Evolutionary conservation across 495 filamentous ascomycete genomes (phyloP).

Genomic region (Apodospora peruviana): DNA sequence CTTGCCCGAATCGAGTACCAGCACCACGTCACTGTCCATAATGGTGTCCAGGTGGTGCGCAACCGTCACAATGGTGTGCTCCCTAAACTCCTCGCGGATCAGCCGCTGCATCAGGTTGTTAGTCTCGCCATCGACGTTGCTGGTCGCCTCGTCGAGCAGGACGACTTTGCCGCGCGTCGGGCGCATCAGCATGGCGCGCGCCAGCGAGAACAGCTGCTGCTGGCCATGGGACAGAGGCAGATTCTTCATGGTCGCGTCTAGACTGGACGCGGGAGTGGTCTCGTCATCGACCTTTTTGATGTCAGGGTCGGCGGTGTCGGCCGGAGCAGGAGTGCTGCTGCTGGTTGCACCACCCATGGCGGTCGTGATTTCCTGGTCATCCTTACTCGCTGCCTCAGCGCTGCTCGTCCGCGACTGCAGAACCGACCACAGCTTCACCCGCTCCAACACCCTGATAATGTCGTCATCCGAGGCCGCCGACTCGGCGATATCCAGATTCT

Average conservation of each 20-base stretch:
- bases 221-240: slow-evolving; percentile 46
- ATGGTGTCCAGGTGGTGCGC: slow-evolving; percentile 38
- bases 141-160: slow-evolving; percentile 30
- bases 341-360: slow-evolving; percentile 5
- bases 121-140: slow-evolving; percentile 35
- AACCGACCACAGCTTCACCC: slow-evolving; percentile 7
- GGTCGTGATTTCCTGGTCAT: slow-evolving; percentile 5
- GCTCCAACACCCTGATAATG: slow-evolving; percentile 9
- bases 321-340: neutral
- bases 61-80: slow-evolving; percentile 39
- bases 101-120: slow-evolving; percentile 34
- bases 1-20: slow-evolving; percentile 31
- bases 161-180: slow-evolving; percentile 6
- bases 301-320: neutral
- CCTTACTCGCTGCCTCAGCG: slow-evolving; percentile 1
- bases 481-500: slow-evolving; percentile 7
- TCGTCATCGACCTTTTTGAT: neutral
- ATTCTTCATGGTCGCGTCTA: slow-evolving; percentile 2
- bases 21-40: slow-evolving; percentile 35
- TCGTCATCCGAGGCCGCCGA: slow-evolving; percentile 11
- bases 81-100: slow-evolving; percentile 32
- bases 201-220: slow-evolving; percentile 56
- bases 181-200: slow-evolving; percentile 47
- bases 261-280: neutral
- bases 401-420: slow-evolving; percentile 4